These are phyloP conservation scores for Hymenotorrendiella dingleyae DNA, from an alignment of 2,329 filamentous ascomycete species.

Conservation along the genomic window DNA sequence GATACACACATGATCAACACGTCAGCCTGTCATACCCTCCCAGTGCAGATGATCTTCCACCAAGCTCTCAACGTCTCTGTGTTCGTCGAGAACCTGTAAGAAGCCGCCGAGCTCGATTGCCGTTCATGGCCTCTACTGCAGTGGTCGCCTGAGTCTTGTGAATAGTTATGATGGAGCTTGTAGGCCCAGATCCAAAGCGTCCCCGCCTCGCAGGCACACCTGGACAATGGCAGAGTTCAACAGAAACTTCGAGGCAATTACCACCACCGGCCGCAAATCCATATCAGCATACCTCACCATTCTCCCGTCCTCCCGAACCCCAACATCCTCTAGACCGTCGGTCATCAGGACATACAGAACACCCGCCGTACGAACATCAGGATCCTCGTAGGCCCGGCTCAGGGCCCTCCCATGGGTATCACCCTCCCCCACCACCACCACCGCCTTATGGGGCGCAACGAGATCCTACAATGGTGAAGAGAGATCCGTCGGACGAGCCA, in stretches of 20 bases:
- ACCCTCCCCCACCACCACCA: slow-evolving; percentile 30
- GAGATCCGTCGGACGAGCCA: slow-evolving; percentile 38
- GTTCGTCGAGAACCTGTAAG: slow-evolving; percentile 28
- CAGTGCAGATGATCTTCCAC: slow-evolving; percentile 25
- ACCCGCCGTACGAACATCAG: slow-evolving; percentile 46
- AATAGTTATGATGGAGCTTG: slow-evolving; percentile 48
- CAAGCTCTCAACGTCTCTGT: slow-evolving; percentile 22
- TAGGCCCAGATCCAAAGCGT: slow-evolving; percentile 53
- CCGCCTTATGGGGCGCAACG: slow-evolving; percentile 37
- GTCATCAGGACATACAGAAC: slow-evolving; percentile 43
- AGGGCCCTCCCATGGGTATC: slow-evolving; percentile 25
- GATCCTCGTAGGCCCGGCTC: slow-evolving; percentile 25
- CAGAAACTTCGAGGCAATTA: slow-evolving; percentile 38
- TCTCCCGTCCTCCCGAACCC: slow-evolving; percentile 28
- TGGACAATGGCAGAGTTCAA: slow-evolving; percentile 40
- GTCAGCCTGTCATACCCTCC: slow-evolving; percentile 26
- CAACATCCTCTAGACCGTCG: slow-evolving; percentile 45
- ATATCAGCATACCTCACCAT: slow-evolving; percentile 23
- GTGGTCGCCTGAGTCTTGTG: slow-evolving; percentile 33
- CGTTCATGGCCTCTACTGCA: slow-evolving; percentile 34
- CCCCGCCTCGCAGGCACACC: slow-evolving; percentile 44
- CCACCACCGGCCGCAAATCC: slow-evolving; percentile 29
- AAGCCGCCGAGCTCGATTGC: slow-evolving; percentile 28
- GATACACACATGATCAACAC: slow-evolving; percentile 24
- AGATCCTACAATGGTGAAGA: slow-evolving; percentile 48